Conservation (phyloP, 2,329 filamentous ascomycete species). For the Plectosphaerella cucumerina region DNA sequence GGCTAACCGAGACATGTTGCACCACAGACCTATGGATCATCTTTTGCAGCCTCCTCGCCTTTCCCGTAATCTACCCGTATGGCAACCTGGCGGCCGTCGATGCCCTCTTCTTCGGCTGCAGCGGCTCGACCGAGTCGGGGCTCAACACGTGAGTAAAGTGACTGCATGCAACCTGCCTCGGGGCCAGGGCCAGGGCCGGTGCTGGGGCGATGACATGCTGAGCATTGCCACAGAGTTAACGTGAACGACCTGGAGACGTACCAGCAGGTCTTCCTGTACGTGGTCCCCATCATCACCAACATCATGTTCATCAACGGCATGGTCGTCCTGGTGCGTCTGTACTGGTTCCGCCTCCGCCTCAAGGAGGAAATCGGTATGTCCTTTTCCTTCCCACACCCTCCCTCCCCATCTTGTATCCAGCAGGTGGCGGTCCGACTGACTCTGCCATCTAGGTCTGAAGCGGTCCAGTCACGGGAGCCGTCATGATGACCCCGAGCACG, state of each 20-base stretch:
- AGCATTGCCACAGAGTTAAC: slow-evolving; percentile 46
- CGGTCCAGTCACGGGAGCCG: too few species aligned
- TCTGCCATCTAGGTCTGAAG: too few species aligned
- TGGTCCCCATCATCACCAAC: slow-evolving; percentile 44
- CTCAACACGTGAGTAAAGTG: too few species aligned
- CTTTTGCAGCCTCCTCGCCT: neutral
- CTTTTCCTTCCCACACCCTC: too few species aligned
- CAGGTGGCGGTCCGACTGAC: neutral
- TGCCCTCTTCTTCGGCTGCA: slow-evolving; percentile 45
- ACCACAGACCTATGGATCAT: slow-evolving; percentile 1
- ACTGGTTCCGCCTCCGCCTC: slow-evolving; percentile 45
- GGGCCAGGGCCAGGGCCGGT: too few species aligned
- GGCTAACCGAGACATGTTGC: too few species aligned
- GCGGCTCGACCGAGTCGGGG: slow-evolving; percentile 44
- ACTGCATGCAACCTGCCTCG: too few species aligned
- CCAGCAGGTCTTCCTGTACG: slow-evolving; percentile 47
- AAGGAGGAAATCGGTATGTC: slow-evolving; percentile 7
- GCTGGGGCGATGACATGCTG: too few species aligned
- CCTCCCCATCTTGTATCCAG: too few species aligned
- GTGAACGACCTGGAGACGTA: slow-evolving; percentile 44
- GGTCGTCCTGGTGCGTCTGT: slow-evolving; percentile 41
- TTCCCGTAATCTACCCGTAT: slow-evolving; percentile 1
- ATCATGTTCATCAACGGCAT: slow-evolving; percentile 44
- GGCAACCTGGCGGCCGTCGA: slow-evolving; percentile 39
- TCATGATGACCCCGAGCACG: too few species aligned